Evolutionary conservation across 2,329 filamentous ascomycete genomes (phyloP).

Genomic region (Uncinocarpus reesii): DNA sequence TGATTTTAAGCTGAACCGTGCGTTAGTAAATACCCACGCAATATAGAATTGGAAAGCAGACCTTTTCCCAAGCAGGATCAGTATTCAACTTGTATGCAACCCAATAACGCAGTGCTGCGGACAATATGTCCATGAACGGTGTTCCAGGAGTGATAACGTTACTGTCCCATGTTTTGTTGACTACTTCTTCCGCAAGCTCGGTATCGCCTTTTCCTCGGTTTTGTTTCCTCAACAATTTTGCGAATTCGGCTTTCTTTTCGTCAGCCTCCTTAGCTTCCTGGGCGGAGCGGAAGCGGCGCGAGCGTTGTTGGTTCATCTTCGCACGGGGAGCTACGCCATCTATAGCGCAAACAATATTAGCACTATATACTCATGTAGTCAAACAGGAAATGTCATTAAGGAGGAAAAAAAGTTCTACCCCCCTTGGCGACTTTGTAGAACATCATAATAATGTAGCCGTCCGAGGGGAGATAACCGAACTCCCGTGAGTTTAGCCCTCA

Average conservation of each 20-base stretch:
- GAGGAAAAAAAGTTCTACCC: slow-evolving; percentile 19
- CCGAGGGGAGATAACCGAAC: slow-evolving; percentile 19
- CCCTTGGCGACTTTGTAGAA: slow-evolving; percentile 24
- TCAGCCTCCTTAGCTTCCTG: slow-evolving; percentile 93
- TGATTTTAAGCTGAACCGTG: slow-evolving; percentile 62
- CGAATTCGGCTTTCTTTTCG: slow-evolving; percentile 75
- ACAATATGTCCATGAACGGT: slow-evolving; percentile 96
- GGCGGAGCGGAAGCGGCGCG: slow-evolving; percentile 84
- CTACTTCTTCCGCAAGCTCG: slow-evolving; percentile 49
- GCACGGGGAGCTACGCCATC: slow-evolving; percentile 95
- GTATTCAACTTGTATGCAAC: slow-evolving; percentile 95
- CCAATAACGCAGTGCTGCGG: slow-evolving; percentile 86
- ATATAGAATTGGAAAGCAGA: slow-evolving; percentile 19
- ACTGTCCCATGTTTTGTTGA: slow-evolving; percentile 87
- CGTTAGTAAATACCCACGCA: slow-evolving; percentile 19
- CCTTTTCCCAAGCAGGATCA: slow-evolving; percentile 84
- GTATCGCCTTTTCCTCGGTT: slow-evolving; percentile 55
- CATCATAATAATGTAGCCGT: slow-evolving; percentile 24
- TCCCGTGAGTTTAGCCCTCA: slow-evolving; percentile 13
- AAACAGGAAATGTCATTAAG: neutral
- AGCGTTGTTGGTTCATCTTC: slow-evolving; percentile 99
- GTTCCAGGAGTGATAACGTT: slow-evolving; percentile 89
- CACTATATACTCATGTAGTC: neutral
- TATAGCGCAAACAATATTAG: slow-evolving; percentile 32
- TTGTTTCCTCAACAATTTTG: slow-evolving; percentile 73